These are phyloP conservation scores for Hansenula sp. DNA, from an alignment of 1,139 yeast species.

Conservation along the genomic window DNA sequence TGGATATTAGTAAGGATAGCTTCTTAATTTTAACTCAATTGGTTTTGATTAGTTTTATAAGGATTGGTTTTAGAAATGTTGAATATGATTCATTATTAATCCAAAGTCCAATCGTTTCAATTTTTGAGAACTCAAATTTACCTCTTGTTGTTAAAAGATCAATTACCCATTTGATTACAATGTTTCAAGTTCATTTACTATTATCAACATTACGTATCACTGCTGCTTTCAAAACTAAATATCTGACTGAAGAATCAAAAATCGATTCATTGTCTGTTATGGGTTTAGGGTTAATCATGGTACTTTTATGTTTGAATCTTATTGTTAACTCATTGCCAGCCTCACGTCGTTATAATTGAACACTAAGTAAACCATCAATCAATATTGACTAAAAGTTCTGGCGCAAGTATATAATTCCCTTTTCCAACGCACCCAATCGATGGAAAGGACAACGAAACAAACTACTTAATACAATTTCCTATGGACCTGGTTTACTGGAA, in stretches of 20 bases:
- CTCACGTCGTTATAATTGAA: not conserved
- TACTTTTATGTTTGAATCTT: conserved; percentile 1
- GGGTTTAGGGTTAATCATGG: conserved; percentile 1
- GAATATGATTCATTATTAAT: not conserved
- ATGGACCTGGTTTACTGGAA: too few relatives aligned
- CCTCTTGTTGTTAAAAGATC: not conserved
- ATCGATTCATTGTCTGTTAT: not conserved
- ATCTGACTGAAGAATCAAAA: not conserved
- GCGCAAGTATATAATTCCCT: too few relatives aligned
- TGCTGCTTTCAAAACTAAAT: not conserved
- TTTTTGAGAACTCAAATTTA: not conserved
- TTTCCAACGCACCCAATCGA: too few relatives aligned
- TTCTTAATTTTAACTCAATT: conserved; percentile 10
- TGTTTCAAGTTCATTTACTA: not conserved
- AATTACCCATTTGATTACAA: not conserved
- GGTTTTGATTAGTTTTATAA: conserved; percentile 6
- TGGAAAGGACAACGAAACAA: too few relatives aligned
- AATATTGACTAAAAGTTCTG: too few relatives aligned
- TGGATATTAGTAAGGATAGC: conserved; percentile 6
- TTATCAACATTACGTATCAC: not conserved
- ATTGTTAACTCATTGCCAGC: not conserved
- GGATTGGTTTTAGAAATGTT: conserved; percentile 2
- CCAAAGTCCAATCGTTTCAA: not conserved
- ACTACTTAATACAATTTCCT: not conserved
- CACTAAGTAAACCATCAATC: too few relatives aligned